Evolutionary conservation across 306 rosid species (phyloP).

Genomic region (Neltuma alba): DNA sequence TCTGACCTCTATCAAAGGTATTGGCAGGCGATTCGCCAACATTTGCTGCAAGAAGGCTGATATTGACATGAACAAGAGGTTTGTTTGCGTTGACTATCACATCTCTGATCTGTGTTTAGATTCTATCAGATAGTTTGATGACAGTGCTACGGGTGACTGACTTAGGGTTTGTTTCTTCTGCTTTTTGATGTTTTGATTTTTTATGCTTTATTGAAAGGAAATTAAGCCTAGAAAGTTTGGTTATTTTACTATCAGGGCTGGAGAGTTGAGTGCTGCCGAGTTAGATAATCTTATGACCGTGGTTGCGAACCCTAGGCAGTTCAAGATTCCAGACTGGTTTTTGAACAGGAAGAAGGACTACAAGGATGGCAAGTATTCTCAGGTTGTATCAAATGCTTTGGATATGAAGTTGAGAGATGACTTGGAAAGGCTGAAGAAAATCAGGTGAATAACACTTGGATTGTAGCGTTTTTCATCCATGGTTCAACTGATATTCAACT

Average conservation of each 20-base stretch:
- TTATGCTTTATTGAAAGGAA: neutral
- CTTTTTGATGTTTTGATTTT: neutral
- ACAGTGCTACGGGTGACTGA: neutral
- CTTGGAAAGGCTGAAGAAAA: slow-evolving; percentile 53
- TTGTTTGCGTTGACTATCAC: neutral
- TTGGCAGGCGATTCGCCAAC: slow-evolving; percentile 48
- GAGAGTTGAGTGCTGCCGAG: slow-evolving; percentile 51
- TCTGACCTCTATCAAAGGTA: slow-evolving; percentile 53
- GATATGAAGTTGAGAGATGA: slow-evolving; percentile 58
- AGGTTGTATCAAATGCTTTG: slow-evolving; percentile 47
- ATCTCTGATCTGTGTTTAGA: neutral
- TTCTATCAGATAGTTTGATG: neutral
- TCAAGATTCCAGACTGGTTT: slow-evolving; percentile 55
- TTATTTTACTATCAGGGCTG: slow-evolving; percentile 34
- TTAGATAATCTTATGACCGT: slow-evolving; percentile 47
- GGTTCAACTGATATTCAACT: neutral
- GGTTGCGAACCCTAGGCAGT: slow-evolving; percentile 51
- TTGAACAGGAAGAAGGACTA: slow-evolving; percentile 55
- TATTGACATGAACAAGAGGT: slow-evolving; percentile 59
- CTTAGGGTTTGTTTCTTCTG: neutral
- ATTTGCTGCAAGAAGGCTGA: slow-evolving; percentile 51
- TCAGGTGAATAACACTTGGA: slow-evolving; percentile 31
- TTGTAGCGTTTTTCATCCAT: neutral
- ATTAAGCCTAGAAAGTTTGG: neutral
- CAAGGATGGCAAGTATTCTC: slow-evolving; percentile 52